Evolutionary conservation across 371 early-diverging fungal species (phyloP), one percentile per base, ranked within the genome.

Genomic region (Mortierella sp.): DNA sequence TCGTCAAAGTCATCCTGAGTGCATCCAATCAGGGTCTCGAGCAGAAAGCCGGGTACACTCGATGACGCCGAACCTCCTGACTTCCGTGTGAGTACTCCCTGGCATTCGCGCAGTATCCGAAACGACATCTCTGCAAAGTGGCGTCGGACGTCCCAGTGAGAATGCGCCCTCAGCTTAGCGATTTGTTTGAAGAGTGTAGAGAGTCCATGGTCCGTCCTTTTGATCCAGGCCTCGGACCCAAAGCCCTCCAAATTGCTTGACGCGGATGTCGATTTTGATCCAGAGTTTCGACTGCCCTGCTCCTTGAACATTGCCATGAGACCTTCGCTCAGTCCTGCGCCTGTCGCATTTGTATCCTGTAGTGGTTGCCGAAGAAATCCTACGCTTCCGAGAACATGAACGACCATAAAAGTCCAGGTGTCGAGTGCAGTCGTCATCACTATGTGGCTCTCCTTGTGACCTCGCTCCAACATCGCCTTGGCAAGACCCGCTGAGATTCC

Each of bases 121-220:
- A 76, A 83, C 1, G 84, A 64, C 64, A 79, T 63, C 4, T 70
- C 41, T 6, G 63, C 76, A 58, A 83, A 83, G 31, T 73, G 26
- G 1, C 61, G 69, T 19, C 84, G 76, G 0, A 83, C 84, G n/a
- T 41, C 72, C 84, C 84, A 83, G 24, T 79, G 79, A 22, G 73
- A 50, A 37, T 83, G 84, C 0, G 48, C 22, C 19, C 84, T 72
- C 4, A 79, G 50, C 22, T 41, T n/a, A 4, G 76, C 11, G 8
- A 83, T 68, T 22, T 78, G 53, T 13, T 72, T 67, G 70, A 83
- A 83, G 16, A 78, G 65, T 4, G 45, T 64, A 11, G 66, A 43
- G 5, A 83, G 73, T 11, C 73, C 79, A 43, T 66, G 48, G 11
- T 63, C 39, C 8, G 63, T 52, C 67, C 45, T 68, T 16, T 66